Percentiles rank a stretch among this genome's conserved stretches.
These are phyloP conservation scores for Fusarium brevicatenulatum DNA, from an alignment of 2,329 filamentous ascomycete species.

Conservation along the genomic window DNA sequence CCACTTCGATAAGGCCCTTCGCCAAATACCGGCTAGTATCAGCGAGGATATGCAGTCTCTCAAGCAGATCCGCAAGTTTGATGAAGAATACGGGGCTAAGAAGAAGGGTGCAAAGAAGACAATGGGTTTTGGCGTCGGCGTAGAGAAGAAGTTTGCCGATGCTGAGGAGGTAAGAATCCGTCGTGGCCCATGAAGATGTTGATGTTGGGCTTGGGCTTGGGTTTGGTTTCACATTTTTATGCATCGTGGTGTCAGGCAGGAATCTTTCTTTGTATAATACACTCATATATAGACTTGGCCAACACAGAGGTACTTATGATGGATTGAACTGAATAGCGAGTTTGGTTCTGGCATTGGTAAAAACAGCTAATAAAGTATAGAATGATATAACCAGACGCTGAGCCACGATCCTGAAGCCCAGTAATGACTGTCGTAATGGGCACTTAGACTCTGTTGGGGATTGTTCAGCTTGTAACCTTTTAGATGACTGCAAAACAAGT, in stretches of 20 bases:
- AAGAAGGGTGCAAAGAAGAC: slow-evolving; percentile 69
- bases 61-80: slow-evolving; percentile 90
- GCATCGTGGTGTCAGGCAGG: slow-evolving; percentile 13
- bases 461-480: neutral
- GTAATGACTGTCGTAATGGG: neutral
- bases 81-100: slow-evolving; percentile 91
- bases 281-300: slow-evolving; percentile 34
- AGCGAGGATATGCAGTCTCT: slow-evolving; percentile 92
- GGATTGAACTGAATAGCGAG: neutral
- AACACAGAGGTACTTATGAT: slow-evolving; percentile 4
- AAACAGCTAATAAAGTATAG: neutral
- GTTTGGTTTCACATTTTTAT: slow-evolving; percentile 1
- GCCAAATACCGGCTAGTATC: slow-evolving; percentile 91
- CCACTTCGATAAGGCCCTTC: slow-evolving; percentile 88
- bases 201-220: neutral
- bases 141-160: slow-evolving; percentile 50
- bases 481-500: neutral
- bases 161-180: slow-evolving; percentile 59
- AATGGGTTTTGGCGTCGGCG: slow-evolving; percentile 68
- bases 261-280: slow-evolving; percentile 17
- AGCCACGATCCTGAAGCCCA: neutral
- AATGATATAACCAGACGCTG: neutral
- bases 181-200: slow-evolving; percentile 26
- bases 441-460: neutral
- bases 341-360: neutral